phyloP scores from a whole-genome alignment of 2,329 filamentous ascomycete genomes.

The Xylariales sp. region DNA sequence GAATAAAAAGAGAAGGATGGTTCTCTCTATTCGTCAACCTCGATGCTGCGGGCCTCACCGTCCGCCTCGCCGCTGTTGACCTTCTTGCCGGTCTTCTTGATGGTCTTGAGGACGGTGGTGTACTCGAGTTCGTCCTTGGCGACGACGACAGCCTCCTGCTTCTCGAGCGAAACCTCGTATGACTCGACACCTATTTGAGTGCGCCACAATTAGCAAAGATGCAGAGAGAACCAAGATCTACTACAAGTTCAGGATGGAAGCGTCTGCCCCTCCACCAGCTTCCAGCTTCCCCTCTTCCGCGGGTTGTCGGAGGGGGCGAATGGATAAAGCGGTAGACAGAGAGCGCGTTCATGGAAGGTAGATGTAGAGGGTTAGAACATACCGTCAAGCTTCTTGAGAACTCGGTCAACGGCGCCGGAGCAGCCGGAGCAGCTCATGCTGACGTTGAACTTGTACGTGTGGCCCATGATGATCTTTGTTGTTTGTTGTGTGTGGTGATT shows the following conservation, averaged over 20 bases:
- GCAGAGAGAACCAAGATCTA: too few species aligned
- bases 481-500: too few species aligned
- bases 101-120: constrained; percentile 78
- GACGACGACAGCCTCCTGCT: constrained; percentile 74
- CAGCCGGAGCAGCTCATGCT: constrained; percentile 94
- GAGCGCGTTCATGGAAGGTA: background rate
- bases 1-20: too few species aligned
- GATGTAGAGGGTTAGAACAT: constrained; percentile 23
- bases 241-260: too few species aligned
- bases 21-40: constrained; percentile 33
- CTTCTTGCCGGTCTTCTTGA: constrained; percentile 93
- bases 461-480: constrained; percentile 54
- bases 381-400: constrained; percentile 91
- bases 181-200: constrained; percentile 67
- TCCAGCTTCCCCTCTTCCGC: background rate
- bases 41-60: constrained; percentile 52
- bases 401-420: constrained; percentile 87
- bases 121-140: constrained; percentile 68
- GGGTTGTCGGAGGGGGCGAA: background rate
- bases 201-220: background rate
- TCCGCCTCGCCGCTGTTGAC: constrained; percentile 74
- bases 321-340: background rate
- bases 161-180: constrained; percentile 83
- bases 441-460: constrained; percentile 94
- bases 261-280: too few species aligned